Percentiles rank a stretch among this genome's conserved stretches.
These are phyloP conservation scores for Rutstroemia sp. DNA, from an alignment of 2,329 filamentous ascomycete species.

Conservation along the genomic window DNA sequence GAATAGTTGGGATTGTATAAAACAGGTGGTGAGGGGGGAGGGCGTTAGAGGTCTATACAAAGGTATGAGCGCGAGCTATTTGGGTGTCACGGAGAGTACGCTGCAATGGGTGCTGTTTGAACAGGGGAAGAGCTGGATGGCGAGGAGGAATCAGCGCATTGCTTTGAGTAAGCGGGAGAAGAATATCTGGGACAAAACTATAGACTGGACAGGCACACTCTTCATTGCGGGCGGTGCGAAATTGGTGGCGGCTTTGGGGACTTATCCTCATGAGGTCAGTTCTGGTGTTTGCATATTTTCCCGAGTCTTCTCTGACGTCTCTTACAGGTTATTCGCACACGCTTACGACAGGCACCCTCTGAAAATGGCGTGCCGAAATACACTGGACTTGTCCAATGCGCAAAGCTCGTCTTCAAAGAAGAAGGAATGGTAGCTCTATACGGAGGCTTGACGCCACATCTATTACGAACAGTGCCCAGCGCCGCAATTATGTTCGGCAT, in stretches of 20 bases:
- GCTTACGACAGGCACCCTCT: conserved; percentile 77
- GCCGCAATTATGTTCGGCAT: conserved; percentile 97
- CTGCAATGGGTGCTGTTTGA: conserved; percentile 94
- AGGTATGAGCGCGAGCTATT: conserved; percentile 83
- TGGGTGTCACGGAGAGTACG: conserved; percentile 84
- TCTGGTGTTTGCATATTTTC: not conserved
- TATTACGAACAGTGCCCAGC: conserved; percentile 84
- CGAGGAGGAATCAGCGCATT: conserved; percentile 52
- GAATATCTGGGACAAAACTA: conserved; percentile 64
- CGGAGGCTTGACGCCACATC: conserved; percentile 83
- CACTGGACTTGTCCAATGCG: conserved; percentile 81
- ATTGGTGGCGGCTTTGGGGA: conserved; percentile 72
- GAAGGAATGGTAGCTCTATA: conserved; percentile 83
- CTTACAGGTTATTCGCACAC: conserved; percentile 66
- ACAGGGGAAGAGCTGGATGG: conserved; percentile 74
- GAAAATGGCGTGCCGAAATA: conserved; percentile 71
- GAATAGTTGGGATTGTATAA: conserved; percentile 82
- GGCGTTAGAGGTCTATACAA: conserved; percentile 79
- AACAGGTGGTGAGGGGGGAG: conserved; percentile 73
- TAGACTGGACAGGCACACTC: conserved; percentile 73
- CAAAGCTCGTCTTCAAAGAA: conserved; percentile 78
- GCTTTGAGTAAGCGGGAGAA: conserved; percentile 52
- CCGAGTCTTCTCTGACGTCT: conserved; percentile 4
- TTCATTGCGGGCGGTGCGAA: conserved; percentile 78
- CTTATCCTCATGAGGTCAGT: conserved; percentile 84